These are phyloP conservation scores for Fraxinus sp. DNA, from an alignment of 305 asterid genomes.

Conservation along the genomic window DNA sequence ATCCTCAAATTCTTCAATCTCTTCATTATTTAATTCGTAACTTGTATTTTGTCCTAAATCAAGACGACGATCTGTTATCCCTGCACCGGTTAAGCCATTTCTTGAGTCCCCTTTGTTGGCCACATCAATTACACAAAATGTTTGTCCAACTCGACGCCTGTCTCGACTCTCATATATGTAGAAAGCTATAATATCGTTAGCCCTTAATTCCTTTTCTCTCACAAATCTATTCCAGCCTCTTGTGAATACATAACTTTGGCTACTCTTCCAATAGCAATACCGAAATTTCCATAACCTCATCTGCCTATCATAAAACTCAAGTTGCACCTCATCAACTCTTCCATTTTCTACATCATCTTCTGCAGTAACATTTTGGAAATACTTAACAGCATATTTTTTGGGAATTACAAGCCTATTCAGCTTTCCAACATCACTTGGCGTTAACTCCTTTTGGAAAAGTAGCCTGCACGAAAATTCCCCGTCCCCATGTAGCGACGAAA, in stretches of 20 bases:
- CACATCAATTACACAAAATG: constrained; percentile 52
- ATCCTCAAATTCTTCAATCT: constrained; percentile 9
- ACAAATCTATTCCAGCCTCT: constrained; percentile 79
- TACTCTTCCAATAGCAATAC: constrained; percentile 78
- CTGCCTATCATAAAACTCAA: constrained; percentile 50
- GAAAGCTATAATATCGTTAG: constrained; percentile 52
- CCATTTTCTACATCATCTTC: background rate
- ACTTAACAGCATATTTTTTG: constrained; percentile 56
- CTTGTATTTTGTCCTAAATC: background rate
- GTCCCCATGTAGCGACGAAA: constrained; percentile 20
- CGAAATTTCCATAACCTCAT: constrained; percentile 60
- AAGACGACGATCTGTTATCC: background rate
- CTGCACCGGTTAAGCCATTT: background rate
- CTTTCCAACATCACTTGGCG: constrained; percentile 81
- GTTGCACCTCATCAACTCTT: constrained; percentile 38
- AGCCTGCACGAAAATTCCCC: constrained; percentile 34
- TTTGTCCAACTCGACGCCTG: constrained; percentile 14
- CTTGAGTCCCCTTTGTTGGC: constrained; percentile 13
- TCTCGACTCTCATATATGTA: constrained; percentile 39
- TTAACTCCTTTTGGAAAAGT: constrained; percentile 67
- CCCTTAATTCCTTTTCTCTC: constrained; percentile 49
- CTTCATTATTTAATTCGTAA: background rate
- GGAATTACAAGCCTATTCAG: constrained; percentile 76
- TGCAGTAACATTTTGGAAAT: constrained; percentile 45
- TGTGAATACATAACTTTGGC: constrained; percentile 65